Conservation (phyloP, 2,329 filamentous ascomycete genomes). For the Teratosphaeria zuluensis region DNA sequence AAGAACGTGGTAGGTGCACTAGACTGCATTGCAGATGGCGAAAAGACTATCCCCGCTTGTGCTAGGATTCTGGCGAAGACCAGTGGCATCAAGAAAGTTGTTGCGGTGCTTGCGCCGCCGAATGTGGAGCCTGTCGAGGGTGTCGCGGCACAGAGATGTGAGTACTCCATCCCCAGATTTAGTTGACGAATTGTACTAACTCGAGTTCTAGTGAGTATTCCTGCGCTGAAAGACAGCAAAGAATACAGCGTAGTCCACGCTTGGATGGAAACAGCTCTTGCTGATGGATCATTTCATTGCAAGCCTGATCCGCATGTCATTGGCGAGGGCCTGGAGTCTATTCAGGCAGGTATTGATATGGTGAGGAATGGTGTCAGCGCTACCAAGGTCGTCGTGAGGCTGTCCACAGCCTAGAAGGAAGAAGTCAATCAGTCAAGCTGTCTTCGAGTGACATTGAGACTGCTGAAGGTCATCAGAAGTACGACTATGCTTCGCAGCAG, state of each 20-base stretch:
- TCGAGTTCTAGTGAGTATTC: conserved; percentile 1
- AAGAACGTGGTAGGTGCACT: conserved; percentile 2
- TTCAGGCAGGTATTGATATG: conserved; percentile 11
- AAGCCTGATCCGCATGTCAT: conserved; percentile 10
- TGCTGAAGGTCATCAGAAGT: neutral
- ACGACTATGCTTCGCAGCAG: neutral
- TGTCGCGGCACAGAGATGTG: conserved; percentile 5
- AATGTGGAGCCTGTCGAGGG: conserved; percentile 2
- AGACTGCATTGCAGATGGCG: conserved; percentile 1
- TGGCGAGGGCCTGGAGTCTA: conserved; percentile 9
- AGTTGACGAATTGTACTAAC: neutral
- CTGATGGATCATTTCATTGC: conserved; percentile 5
- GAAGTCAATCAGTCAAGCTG: neutral
- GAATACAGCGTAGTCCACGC: conserved; percentile 5
- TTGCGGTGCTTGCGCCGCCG: conserved; percentile 5
- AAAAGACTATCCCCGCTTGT: conserved; percentile 2
- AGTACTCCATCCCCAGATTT: neutral
- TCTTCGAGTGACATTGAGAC: neutral
- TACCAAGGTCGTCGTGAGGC: conserved; percentile 11
- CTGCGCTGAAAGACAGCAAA: conserved; percentile 2
- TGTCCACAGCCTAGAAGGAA: neutral
- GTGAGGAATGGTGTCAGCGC: conserved; percentile 12
- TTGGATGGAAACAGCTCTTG: conserved; percentile 10
- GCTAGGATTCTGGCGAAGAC: conserved; percentile 2
- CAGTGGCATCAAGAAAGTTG: conserved; percentile 4